Evolutionary conservation across 2,329 filamentous ascomycete species (phyloP).

Genomic region (Amauroascus niger): DNA sequence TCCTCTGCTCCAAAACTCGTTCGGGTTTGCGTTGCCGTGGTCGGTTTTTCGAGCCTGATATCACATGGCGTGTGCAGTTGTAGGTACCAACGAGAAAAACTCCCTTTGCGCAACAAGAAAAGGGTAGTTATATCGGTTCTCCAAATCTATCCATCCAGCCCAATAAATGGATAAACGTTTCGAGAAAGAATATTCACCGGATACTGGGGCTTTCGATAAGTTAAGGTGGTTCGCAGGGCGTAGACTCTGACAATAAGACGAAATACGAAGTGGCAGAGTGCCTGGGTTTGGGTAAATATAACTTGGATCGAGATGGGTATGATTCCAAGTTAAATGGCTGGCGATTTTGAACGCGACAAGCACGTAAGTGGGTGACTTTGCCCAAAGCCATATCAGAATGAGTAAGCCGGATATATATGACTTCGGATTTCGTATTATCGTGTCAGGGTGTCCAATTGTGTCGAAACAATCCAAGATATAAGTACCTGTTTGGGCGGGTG

Average conservation of each 20-base stretch:
- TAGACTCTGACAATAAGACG: background rate
- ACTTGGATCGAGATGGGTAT: background rate
- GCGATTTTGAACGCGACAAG: background rate
- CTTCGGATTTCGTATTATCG: background rate
- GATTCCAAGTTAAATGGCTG: background rate
- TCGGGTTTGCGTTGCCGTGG: background rate
- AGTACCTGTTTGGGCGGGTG: background rate
- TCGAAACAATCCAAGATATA: slow-evolving; percentile 5
- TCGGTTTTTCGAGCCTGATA: no score
- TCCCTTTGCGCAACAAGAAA: background rate
- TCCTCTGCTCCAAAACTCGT: background rate
- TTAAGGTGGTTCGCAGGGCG: background rate
- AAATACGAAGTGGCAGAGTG: background rate
- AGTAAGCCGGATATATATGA: background rate
- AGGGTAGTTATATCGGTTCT: background rate
- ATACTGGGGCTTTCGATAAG: background rate
- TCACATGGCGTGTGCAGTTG: no score
- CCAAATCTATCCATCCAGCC: background rate
- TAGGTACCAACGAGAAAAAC: background rate
- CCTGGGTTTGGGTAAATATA: background rate
- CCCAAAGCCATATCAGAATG: background rate
- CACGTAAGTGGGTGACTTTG: background rate
- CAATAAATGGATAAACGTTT: no score
- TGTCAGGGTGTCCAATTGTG: background rate
- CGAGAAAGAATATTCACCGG: background rate